phyloP scores from a whole-genome alignment of 768 basidiomycete species.

The Coprinopsis sp. region DNA sequence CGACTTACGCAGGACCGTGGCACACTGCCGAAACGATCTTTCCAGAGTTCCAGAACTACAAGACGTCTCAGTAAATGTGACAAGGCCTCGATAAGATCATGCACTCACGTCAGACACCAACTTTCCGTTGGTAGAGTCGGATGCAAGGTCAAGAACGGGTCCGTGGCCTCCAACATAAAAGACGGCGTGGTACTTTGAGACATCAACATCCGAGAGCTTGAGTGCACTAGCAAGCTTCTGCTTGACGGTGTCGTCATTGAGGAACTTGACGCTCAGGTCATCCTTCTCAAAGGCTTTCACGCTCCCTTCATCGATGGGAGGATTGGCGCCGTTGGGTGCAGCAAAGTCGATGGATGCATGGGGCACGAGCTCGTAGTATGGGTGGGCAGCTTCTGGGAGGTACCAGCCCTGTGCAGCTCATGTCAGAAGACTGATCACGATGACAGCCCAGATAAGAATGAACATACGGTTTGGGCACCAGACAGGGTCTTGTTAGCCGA shows the following conservation, averaged over 20 bases:
- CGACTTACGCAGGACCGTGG: slow-evolving; percentile 70
- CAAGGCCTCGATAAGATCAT: background rate
- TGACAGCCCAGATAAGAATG: background rate
- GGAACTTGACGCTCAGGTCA: slow-evolving; percentile 52
- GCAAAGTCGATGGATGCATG: slow-evolving; percentile 56
- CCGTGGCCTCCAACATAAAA: slow-evolving; percentile 82
- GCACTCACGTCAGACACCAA: slow-evolving; percentile 50
- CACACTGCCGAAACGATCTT: slow-evolving; percentile 73
- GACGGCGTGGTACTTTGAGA: slow-evolving; percentile 62
- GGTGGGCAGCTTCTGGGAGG: slow-evolving; percentile 73
- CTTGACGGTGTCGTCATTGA: slow-evolving; percentile 49
- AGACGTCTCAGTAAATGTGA: background rate
- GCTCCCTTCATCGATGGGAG: slow-evolving; percentile 60
- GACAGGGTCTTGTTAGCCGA: slow-evolving; percentile 56
- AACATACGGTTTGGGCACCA: slow-evolving; percentile 44
- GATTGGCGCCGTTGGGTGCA: slow-evolving; percentile 59
- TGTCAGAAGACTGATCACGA: background rate
- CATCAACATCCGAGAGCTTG: slow-evolving; percentile 55
- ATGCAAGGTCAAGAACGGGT: slow-evolving; percentile 66
- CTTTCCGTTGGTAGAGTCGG: slow-evolving; percentile 50
- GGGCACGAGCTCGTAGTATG: slow-evolving; percentile 53
- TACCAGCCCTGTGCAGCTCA: slow-evolving; percentile 57
- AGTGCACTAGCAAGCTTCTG: slow-evolving; percentile 52
- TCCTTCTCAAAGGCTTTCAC: slow-evolving; percentile 49
- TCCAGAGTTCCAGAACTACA: slow-evolving; percentile 60